phyloP scores from a whole-genome alignment of 2,329 filamentous ascomycete genomes.

The Lizonia empirigonia region DNA sequence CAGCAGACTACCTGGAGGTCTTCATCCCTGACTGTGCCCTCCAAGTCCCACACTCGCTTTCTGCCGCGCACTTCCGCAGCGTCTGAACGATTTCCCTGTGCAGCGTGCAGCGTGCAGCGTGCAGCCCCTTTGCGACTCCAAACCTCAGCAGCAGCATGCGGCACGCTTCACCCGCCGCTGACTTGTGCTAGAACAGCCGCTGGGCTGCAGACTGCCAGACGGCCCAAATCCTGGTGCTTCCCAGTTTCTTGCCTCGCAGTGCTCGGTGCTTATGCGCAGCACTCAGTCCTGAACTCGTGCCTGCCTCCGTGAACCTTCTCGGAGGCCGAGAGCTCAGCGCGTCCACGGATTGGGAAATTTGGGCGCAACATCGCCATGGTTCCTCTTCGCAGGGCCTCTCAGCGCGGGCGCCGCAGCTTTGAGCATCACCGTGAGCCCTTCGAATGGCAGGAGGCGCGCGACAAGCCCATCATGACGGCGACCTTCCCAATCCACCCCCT shows the following conservation, averaged over 20 bases:
- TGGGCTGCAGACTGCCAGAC: slow-evolving; percentile 10
- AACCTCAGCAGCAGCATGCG: slow-evolving; percentile 28
- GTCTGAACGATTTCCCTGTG: background rate
- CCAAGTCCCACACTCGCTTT: background rate
- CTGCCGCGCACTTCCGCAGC: slow-evolving; percentile 17
- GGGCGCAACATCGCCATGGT: slow-evolving; percentile 27
- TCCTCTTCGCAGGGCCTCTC: slow-evolving; percentile 30
- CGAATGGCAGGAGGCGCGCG: slow-evolving; percentile 43
- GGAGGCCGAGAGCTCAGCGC: slow-evolving; percentile 19
- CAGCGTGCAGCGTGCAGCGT: background rate
- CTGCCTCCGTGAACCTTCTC: slow-evolving; percentile 20
- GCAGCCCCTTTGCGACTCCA: slow-evolving; percentile 13
- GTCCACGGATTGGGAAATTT: slow-evolving; percentile 10
- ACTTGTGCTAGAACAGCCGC: slow-evolving; percentile 26
- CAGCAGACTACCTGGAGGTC: slow-evolving; percentile 20
- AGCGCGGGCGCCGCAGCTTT: slow-evolving; percentile 27
- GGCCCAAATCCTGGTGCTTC: slow-evolving; percentile 2
- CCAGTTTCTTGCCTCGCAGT: background rate
- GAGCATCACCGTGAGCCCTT: slow-evolving; percentile 30
- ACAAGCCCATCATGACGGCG: slow-evolving; percentile 42
- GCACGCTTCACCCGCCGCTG: slow-evolving; percentile 21
- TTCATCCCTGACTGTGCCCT: background rate
- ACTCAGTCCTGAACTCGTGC: slow-evolving; percentile 21
- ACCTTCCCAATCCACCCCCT: slow-evolving; percentile 70
- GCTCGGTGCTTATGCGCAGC: slow-evolving; percentile 37